These are phyloP conservation scores for Spizellomyces sp. DNA, from an alignment of 192 early-diverging fungal genomes.

Conservation along the genomic window DNA sequence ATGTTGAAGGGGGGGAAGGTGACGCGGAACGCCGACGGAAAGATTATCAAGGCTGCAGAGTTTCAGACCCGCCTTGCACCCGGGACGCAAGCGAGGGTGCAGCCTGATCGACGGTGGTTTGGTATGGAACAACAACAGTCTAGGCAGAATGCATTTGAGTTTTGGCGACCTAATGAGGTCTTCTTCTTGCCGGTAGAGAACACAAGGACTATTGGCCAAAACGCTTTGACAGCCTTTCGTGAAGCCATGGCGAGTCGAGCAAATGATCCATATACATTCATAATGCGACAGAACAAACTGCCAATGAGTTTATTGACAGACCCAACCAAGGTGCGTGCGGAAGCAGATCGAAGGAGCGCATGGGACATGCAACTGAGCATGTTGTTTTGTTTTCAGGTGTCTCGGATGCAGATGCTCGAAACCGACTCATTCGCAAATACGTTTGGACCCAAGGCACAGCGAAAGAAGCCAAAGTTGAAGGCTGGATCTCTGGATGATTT, in stretches of 20 bases:
- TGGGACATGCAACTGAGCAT: neutral
- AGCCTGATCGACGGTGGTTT: conserved; percentile 96
- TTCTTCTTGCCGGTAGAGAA: conserved; percentile 60
- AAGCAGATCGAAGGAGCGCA: neutral
- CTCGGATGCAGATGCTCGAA: conserved; percentile 91
- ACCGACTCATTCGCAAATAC: conserved; percentile 90
- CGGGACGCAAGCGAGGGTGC: conserved; percentile 79
- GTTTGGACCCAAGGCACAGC: conserved; percentile 93
- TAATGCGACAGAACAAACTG: conserved; percentile 91
- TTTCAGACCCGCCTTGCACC: conserved; percentile 78
- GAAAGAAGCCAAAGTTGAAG: conserved; percentile 89
- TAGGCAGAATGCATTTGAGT: neutral
- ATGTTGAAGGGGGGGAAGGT: conserved; percentile 91
- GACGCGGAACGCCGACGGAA: conserved; percentile 80
- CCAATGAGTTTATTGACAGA: conserved; percentile 92
- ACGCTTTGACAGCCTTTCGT: conserved; percentile 90
- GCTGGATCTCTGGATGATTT: conserved; percentile 79
- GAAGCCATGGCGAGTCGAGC: conserved; percentile 83
- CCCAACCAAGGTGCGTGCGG: conserved; percentile 66
- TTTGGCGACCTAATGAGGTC: neutral
- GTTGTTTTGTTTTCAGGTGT: conserved; percentile 30
- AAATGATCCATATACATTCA: conserved; percentile 94
- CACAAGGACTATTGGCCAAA: conserved; percentile 94
- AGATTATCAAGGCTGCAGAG: conserved; percentile 86
- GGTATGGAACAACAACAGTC: conserved; percentile 52